Evolutionary conservation across 371 early-diverging fungal genomes (phyloP).

Genomic region (Mortierella sp.): DNA sequence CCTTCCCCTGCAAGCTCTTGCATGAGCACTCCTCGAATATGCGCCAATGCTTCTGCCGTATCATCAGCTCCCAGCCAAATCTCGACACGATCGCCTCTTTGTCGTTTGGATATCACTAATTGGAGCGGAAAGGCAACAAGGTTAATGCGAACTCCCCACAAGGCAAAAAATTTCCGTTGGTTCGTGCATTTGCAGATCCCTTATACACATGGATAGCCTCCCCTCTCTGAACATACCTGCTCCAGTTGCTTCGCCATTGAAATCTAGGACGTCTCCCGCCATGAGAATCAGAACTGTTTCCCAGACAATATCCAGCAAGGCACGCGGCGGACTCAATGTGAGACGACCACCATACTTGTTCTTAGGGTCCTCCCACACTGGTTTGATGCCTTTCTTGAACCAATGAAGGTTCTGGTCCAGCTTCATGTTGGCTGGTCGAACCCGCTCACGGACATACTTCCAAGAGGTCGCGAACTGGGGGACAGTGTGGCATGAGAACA

Average conservation of each 20-base stretch:
- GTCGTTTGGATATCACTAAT: conserved; percentile 57
- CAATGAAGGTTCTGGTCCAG: conserved; percentile 66
- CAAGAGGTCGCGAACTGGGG: conserved; percentile 65
- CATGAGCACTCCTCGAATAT: conserved; percentile 31
- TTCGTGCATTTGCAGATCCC: too few relatives aligned
- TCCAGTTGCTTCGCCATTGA: conserved; percentile 50
- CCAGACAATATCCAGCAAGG: conserved; percentile 59
- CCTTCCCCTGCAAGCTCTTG: conserved; percentile 43
- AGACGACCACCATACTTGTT: conserved; percentile 66
- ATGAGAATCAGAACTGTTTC: conserved; percentile 63
- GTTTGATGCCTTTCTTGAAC: conserved; percentile 64
- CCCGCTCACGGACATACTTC: conserved; percentile 59
- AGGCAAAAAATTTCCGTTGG: too few relatives aligned
- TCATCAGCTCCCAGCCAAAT: conserved; percentile 62
- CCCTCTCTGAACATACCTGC: conserved; percentile 23
- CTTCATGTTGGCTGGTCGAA: conserved; percentile 56
- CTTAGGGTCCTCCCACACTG: conserved; percentile 71
- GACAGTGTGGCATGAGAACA: conserved; percentile 63
- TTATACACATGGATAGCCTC: not conserved
- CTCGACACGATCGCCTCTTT: conserved; percentile 68
- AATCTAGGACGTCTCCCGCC: conserved; percentile 62
- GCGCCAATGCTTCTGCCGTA: conserved; percentile 39
- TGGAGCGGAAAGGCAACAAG: not conserved
- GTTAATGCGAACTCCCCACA: not conserved
- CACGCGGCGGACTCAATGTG: conserved; percentile 53